Percentiles rank a stretch among this genome's conserved stretches.
Evolutionary conservation across 2,329 filamentous ascomycete genomes (phyloP).

Genomic region (Fusarium sp.): DNA sequence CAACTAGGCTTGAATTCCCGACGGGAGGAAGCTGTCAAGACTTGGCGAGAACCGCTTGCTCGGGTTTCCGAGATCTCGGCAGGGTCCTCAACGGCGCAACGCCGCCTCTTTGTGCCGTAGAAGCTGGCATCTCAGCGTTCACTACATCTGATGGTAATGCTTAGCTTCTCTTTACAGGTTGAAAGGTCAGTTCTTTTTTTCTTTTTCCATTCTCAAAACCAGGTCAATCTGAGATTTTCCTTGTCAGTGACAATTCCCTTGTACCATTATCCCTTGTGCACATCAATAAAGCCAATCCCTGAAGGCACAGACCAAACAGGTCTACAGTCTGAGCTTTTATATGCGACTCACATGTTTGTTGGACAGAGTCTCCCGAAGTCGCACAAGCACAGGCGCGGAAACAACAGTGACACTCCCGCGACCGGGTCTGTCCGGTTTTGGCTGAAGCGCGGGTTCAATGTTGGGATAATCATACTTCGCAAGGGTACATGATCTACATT

Average conservation of each 20-base stretch:
- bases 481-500: conserved; percentile 10
- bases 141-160: background rate
- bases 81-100: conserved; percentile 24
- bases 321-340: background rate
- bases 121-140: background rate
- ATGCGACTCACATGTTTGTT: background rate
- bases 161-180: background rate
- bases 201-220: background rate
- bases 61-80: conserved; percentile 15
- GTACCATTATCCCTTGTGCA: background rate
- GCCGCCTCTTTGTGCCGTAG: background rate
- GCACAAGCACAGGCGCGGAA: background rate
- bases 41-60: conserved; percentile 22
- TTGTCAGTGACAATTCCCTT: background rate
- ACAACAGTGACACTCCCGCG: background rate
- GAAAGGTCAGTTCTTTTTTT: background rate
- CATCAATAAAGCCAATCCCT: background rate
- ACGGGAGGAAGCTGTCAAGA: background rate
- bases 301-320: background rate
- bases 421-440: background rate
- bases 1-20: background rate
- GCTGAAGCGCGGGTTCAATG: background rate
- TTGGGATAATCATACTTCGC: conserved; percentile 1
- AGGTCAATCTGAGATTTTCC: background rate
- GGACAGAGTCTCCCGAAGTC: background rate